Evolutionary conservation across 192 early-diverging fungal genomes (phyloP), one percentile per base, ranked within the genome.

Genomic region (Radiomyces spectabilis): DNA sequence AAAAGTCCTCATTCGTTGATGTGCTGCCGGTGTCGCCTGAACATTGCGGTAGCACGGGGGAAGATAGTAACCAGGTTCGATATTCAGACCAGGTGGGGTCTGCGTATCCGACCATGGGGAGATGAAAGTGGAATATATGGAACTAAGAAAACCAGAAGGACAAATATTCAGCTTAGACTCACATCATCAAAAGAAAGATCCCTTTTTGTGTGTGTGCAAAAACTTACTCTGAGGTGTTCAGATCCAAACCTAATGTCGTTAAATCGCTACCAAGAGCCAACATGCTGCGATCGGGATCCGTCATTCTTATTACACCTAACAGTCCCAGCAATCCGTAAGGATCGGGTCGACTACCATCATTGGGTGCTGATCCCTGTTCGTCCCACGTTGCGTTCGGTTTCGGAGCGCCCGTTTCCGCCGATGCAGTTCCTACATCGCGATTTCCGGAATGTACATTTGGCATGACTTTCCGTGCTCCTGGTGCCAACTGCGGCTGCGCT

Each of bases 221-320:
- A 34, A 74, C 76, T 55, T 68, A 82, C 76, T 82, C 86, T 39
- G 80, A 71, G 31, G 86, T 83, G 45, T 83, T 84, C 46, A 89
- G 61, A 51, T 83, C 82, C 21, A 89, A 75, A 10, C 87, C 92
- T 34, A 98, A 77, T 21, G 86, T 85, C 18, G 94, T 88, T 45
- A 95, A 72, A 70, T 98, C 94, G 60, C 80, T 81, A 1, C 94
- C 96, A n/a, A 94, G 80, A 25, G 89, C 85, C 54, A 94, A 75
- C 69, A 87, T 87, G 27, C 82, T 86, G 35, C 73, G 65, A 65
- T 88, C 88, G 22, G 80, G 82, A 67, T 90, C 84, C 7, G 80
- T 77, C 76, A 85, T 79, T 26, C 88, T 76, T 47, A 94, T 85
- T 32, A 91, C 80, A 40, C 85, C 84, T 50, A 97, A 70, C 41